Evolutionary conservation across 331 rosid species (phyloP).

Genomic region (Quercus lobata): DNA sequence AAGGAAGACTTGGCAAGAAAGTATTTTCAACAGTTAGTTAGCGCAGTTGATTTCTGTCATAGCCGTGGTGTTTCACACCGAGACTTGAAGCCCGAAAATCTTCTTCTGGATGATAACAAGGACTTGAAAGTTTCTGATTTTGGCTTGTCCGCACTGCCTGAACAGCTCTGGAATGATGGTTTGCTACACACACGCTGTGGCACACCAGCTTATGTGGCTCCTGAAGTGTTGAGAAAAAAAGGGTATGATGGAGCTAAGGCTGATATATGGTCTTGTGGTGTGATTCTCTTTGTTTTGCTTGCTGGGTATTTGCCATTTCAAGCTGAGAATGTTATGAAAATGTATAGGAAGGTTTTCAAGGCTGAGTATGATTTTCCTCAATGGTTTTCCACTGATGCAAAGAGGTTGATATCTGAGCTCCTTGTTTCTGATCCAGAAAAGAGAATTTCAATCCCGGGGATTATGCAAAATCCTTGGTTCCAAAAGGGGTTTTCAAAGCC

Average conservation of each 20-base stretch:
- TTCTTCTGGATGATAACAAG: constrained; percentile 58
- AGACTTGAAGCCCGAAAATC: constrained; percentile 79
- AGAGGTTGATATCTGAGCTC: constrained; percentile 41
- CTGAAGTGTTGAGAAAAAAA: constrained; percentile 62
- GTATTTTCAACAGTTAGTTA: constrained; percentile 61
- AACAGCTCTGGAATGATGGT: constrained; percentile 62
- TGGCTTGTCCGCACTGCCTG: constrained; percentile 69
- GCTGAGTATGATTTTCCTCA: constrained; percentile 53
- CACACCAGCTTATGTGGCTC: constrained; percentile 82
- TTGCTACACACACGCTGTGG: constrained; percentile 81
- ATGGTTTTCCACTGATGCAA: constrained; percentile 57
- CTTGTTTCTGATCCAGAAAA: constrained; percentile 59
- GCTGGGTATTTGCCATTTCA: constrained; percentile 65
- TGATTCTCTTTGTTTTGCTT: constrained; percentile 58
- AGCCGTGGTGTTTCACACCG: constrained; percentile 79
- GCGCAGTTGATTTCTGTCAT: constrained; percentile 76
- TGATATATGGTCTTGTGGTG: constrained; percentile 84
- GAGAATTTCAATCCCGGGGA: constrained; percentile 47
- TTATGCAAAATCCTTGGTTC: constrained; percentile 62
- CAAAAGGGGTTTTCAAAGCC: constrained; percentile 44
- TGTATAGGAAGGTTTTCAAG: constrained; percentile 63
- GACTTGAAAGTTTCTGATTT: constrained; percentile 82
- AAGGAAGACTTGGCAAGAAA: constrained; percentile 56
- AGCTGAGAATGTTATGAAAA: constrained; percentile 55
- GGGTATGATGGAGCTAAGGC: constrained; percentile 81